These are phyloP conservation scores for Solanum bukasovii DNA, from an alignment of 257 asterid genomes.

Conservation along the genomic window DNA sequence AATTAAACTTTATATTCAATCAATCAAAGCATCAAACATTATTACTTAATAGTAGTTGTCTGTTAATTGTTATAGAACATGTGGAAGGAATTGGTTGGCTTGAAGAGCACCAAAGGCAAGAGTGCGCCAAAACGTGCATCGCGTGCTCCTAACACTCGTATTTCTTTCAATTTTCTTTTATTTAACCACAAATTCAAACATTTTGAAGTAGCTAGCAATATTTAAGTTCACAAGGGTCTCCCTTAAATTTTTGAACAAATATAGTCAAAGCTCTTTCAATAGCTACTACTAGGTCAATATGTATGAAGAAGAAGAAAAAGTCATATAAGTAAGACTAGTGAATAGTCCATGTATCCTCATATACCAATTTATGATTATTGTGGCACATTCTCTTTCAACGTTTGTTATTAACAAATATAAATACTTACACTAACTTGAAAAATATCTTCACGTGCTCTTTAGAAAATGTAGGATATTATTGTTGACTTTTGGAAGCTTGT, in stretches of 20 bases:
- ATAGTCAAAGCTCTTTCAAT: not conserved
- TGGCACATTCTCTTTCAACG: not conserved
- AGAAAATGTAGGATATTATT: not conserved
- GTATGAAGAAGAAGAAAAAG: not conserved
- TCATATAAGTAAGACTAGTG: not conserved
- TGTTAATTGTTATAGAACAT: not conserved
- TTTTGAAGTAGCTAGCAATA: not conserved
- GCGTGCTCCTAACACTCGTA: not conserved
- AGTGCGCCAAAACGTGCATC: not conserved
- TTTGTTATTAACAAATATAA: not conserved
- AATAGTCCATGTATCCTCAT: not conserved
- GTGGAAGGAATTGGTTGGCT: slow-evolving; percentile 1
- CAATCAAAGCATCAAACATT: no score
- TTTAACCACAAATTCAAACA: not conserved
- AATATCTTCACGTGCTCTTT: not conserved
- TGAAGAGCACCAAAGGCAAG: not conserved
- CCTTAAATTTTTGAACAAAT: not conserved
- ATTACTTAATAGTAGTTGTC: not conserved
- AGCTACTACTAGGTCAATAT: not conserved
- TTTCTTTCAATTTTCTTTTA: not conserved
- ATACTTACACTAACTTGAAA: not conserved
- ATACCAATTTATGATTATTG: not conserved
- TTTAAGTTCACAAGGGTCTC: not conserved
- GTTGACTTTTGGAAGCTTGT: not conserved
- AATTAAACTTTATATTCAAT: not conserved